phyloP scores from a whole-genome alignment of 345 rosid species.

The Iberis pinnata region DNA sequence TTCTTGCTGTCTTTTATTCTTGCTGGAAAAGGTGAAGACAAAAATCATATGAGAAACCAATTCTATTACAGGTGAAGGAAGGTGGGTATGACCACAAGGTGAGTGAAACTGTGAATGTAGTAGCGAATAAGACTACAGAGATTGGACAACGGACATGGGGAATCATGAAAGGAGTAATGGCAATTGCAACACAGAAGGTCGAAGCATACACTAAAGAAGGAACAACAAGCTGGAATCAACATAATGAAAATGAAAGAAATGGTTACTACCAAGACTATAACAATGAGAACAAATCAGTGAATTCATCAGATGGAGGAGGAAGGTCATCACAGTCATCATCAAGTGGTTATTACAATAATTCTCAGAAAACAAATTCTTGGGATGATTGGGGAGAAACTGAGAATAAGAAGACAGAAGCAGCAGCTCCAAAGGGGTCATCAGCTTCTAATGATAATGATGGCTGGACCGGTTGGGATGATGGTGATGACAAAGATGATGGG shows the following conservation, averaged over 20 bases:
- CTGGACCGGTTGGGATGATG: constrained; percentile 93
- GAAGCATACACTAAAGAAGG: constrained; percentile 77
- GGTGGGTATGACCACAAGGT: constrained; percentile 84
- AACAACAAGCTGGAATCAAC: constrained; percentile 31
- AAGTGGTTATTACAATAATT: constrained; percentile 36
- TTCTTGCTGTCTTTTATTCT: too few species aligned
- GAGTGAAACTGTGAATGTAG: constrained; percentile 78
- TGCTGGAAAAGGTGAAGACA: background rate
- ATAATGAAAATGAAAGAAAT: constrained; percentile 46
- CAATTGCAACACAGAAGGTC: constrained; percentile 74
- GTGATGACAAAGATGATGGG: constrained; percentile 72
- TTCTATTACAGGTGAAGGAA: constrained; percentile 58
- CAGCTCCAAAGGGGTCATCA: constrained; percentile 21
- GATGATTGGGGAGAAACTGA: constrained; percentile 73
- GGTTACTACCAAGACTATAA: constrained; percentile 43
- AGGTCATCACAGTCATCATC: constrained; percentile 39
- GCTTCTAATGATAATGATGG: constrained; percentile 43
- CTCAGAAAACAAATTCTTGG: constrained; percentile 58
- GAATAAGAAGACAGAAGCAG: constrained; percentile 41
- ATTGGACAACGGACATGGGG: constrained; percentile 96
- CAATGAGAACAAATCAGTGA: constrained; percentile 37
- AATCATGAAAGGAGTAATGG: constrained; percentile 87
- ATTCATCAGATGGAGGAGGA: constrained; percentile 44
- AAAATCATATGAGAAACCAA: constrained; percentile 2
- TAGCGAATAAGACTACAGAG: constrained; percentile 70